Evolutionary conservation across 2,329 filamentous ascomycete species (phyloP).

Genomic region (Neofusicoccum laricinum): DNA sequence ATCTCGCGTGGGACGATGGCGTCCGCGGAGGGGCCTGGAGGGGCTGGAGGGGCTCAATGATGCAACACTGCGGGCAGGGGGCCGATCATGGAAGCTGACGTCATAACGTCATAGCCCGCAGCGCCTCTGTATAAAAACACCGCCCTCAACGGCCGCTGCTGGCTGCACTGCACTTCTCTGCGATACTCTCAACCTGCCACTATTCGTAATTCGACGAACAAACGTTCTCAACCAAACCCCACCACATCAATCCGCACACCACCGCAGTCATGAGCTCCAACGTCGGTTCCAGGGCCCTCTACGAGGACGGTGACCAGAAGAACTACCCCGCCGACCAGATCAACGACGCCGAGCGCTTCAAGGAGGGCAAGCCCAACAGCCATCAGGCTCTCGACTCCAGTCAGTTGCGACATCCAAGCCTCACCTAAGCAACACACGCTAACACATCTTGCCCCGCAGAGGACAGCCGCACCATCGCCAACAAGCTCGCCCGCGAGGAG

Average conservation of each 20-base stretch:
- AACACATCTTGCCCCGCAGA: slow-evolving; percentile 44
- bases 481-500: slow-evolving; percentile 65
- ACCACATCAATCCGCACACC: background rate
- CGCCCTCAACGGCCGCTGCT: background rate
- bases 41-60: background rate
- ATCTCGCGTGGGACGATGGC: slow-evolving; percentile 7
- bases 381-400: slow-evolving; percentile 71
- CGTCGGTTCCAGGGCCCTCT: slow-evolving; percentile 64
- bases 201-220: too few species aligned
- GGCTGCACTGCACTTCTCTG: background rate
- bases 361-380: slow-evolving; percentile 69
- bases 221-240: background rate
- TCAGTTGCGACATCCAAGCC: slow-evolving; percentile 39
- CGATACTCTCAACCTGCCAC: background rate
- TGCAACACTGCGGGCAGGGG: background rate
- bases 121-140: background rate
- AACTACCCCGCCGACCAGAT: slow-evolving; percentile 56
- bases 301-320: slow-evolving; percentile 76
- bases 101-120: background rate
- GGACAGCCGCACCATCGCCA: slow-evolving; percentile 69
- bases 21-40: slow-evolving; percentile 5
- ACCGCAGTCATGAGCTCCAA: slow-evolving; percentile 53
- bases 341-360: slow-evolving; percentile 57
- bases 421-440: background rate
- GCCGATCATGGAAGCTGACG: background rate